Evolutionary conservation across 441 rosid genomes (phyloP).

Genomic region (Bruguiera hainesii): DNA sequence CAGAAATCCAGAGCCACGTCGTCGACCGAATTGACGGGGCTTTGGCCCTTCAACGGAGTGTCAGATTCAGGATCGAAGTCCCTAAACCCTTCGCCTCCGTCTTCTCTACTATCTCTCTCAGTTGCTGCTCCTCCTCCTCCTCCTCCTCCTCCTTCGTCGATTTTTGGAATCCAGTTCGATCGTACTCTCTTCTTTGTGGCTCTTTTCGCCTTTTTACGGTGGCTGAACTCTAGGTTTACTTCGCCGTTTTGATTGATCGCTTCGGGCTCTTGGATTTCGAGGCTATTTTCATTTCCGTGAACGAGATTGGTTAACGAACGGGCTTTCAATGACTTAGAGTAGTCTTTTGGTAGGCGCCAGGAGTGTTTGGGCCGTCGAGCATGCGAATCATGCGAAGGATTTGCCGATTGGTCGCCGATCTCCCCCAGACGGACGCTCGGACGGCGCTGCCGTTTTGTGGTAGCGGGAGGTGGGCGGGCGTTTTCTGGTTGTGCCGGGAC

Average conservation of each 20-base stretch:
- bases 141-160: conserved; percentile 38
- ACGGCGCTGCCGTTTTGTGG: conserved; percentile 55
- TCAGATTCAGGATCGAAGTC: conserved; percentile 47
- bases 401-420: conserved; percentile 55
- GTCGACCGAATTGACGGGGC: conserved; percentile 49
- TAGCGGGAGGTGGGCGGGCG: conserved; percentile 29
- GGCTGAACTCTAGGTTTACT: conserved; percentile 34
- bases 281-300: conserved; percentile 36
- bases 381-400: conserved; percentile 32
- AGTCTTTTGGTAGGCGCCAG: conserved; percentile 43
- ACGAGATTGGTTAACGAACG: conserved; percentile 60
- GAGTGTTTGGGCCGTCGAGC: conserved; percentile 42
- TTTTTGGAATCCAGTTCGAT: conserved; percentile 45
- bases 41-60: conserved; percentile 36
- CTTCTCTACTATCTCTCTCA: conserved; percentile 33
- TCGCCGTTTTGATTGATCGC: conserved; percentile 29
- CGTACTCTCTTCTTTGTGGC: conserved; percentile 41
- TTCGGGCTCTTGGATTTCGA: conserved; percentile 29
- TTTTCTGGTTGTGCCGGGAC: conserved; percentile 23
- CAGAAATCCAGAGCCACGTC: conserved; percentile 34
- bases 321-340: conserved; percentile 50
- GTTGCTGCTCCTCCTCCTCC: conserved; percentile 17
- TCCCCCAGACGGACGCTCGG: conserved; percentile 79
- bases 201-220: conserved; percentile 39
- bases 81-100: conserved; percentile 40